Evolutionary conservation across 805 yeast genomes (phyloP).

Genomic region (Starmerella geochares): DNA sequence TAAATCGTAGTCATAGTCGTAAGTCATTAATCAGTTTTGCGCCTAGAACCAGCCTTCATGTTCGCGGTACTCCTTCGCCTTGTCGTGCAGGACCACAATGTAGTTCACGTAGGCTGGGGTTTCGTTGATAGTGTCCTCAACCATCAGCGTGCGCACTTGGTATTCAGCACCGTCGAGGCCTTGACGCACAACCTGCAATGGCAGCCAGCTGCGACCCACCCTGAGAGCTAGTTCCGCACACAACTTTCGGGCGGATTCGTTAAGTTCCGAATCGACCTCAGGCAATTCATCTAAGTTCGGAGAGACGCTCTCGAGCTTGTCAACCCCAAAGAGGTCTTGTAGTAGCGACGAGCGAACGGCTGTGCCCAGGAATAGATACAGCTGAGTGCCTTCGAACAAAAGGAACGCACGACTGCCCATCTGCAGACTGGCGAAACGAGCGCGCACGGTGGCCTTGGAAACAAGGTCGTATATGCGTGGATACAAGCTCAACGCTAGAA

Average conservation of each 20-base stretch:
- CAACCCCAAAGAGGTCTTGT: slow-evolving; percentile 60
- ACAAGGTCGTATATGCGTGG: slow-evolving; percentile 46
- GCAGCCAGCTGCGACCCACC: slow-evolving; percentile 35
- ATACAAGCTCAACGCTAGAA: slow-evolving; percentile 56
- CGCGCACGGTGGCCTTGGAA: slow-evolving; percentile 28
- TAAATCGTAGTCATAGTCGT: not conserved
- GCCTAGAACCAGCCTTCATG: slow-evolving; percentile 22
- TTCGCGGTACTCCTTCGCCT: slow-evolving; percentile 27
- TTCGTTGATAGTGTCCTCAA: slow-evolving; percentile 54
- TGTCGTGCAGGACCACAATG: slow-evolving; percentile 54
- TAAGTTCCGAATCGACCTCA: slow-evolving; percentile 54
- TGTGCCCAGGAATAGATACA: slow-evolving; percentile 15
- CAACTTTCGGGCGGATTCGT: slow-evolving; percentile 55
- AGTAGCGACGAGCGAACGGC: slow-evolving; percentile 48
- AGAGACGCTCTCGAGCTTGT: slow-evolving; percentile 37
- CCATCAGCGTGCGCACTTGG: slow-evolving; percentile 49
- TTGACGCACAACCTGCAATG: slow-evolving; percentile 53
- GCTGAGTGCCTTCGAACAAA: slow-evolving; percentile 49
- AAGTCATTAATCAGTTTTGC: not conserved
- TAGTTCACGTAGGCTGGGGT: slow-evolving; percentile 50
- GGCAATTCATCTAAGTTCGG: slow-evolving; percentile 55
- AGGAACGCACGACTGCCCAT: slow-evolving; percentile 62
- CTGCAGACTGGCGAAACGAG: slow-evolving; percentile 22
- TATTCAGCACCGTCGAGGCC: slow-evolving; percentile 51
- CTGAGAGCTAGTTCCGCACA: slow-evolving; percentile 44